A percentile compares a stretch with the other conserved stretches of the same genome.
Conservation (phyloP, 1,284 basidiomycete genomes). For the Cutaneotrichosporon sp. region DNA sequence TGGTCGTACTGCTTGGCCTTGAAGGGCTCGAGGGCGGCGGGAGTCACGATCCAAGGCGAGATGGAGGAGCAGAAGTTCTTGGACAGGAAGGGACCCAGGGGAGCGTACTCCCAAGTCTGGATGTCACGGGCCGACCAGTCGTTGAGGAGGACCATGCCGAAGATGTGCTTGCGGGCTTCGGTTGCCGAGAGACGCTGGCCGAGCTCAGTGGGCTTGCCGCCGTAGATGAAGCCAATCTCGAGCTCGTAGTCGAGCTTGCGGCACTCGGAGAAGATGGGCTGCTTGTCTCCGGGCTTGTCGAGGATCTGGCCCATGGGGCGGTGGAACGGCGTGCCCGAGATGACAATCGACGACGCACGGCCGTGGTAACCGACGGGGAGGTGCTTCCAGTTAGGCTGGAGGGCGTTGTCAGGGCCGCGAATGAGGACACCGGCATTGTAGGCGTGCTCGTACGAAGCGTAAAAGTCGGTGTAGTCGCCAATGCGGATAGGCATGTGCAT, state of each 20-base stretch:
- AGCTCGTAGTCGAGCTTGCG: slow-evolving; percentile 27
- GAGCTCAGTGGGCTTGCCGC: slow-evolving; percentile 18
- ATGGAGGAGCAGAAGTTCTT: slow-evolving; percentile 34
- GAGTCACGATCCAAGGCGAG: slow-evolving; percentile 24
- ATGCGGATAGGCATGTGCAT: slow-evolving; percentile 18
- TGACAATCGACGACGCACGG: slow-evolving; percentile 19
- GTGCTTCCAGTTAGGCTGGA: slow-evolving; percentile 27
- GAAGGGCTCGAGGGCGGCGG: slow-evolving; percentile 25
- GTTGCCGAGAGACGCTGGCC: slow-evolving; percentile 18
- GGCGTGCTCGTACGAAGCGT: slow-evolving; percentile 23
- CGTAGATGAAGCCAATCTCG: slow-evolving; percentile 24
- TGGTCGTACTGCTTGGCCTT: slow-evolving; percentile 18
- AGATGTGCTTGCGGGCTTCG: slow-evolving; percentile 21
- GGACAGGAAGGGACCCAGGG: slow-evolving; percentile 22
- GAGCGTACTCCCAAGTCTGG: slow-evolving; percentile 23
- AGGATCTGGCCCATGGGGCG: slow-evolving; percentile 24
- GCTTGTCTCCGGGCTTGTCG: slow-evolving; percentile 21
- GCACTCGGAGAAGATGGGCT: slow-evolving; percentile 19
- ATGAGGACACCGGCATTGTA: slow-evolving; percentile 23
- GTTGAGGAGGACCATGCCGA: slow-evolving; percentile 26
- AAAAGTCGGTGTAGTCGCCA: slow-evolving; percentile 24
- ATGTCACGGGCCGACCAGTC: slow-evolving; percentile 30
- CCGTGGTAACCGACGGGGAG: slow-evolving; percentile 28
- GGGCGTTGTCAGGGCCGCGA: slow-evolving; percentile 18
- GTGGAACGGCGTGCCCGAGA: slow-evolving; percentile 22